These are phyloP conservation scores for Raphanus sativus DNA, from an alignment of 345 rosid species.

Conservation along the genomic window DNA sequence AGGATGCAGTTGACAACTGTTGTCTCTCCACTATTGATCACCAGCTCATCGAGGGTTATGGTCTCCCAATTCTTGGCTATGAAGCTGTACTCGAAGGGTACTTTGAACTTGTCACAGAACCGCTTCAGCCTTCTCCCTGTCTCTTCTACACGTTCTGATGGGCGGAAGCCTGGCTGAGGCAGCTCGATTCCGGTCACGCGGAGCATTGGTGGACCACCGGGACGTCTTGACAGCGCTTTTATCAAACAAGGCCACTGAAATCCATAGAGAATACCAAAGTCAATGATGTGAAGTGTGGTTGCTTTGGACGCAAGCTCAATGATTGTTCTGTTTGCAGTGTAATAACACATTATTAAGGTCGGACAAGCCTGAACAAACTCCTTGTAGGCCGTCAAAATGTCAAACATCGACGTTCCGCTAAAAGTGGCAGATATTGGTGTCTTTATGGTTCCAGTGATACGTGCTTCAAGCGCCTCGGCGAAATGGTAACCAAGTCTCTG, in stretches of 20 bases:
- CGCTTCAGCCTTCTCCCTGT: conserved; percentile 59
- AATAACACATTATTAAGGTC: conserved; percentile 48
- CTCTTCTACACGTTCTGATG: conserved; percentile 66
- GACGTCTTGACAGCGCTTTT: conserved; percentile 47
- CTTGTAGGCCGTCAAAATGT: conserved; percentile 54
- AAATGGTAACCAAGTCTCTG: conserved; percentile 69
- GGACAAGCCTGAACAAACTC: conserved; percentile 57
- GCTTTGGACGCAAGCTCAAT: conserved; percentile 47
- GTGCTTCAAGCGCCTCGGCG: conserved; percentile 62
- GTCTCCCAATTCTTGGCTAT: conserved; percentile 81
- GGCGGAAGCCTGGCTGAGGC: conserved; percentile 78
- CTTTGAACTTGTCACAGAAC: conserved; percentile 57
- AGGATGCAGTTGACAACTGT: conserved; percentile 59
- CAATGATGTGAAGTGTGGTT: conserved; percentile 65
- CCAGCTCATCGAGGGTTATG: conserved; percentile 60
- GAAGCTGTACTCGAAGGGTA: conserved; percentile 56
- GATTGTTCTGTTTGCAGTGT: conserved; percentile 52
- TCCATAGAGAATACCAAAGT: conserved; percentile 75
- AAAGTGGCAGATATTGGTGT: conserved; percentile 36
- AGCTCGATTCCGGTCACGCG: conserved; percentile 78
- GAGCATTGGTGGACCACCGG: conserved; percentile 55
- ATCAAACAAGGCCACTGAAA: conserved; percentile 90
- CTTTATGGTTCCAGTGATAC: conserved; percentile 47
- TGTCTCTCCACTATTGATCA: conserved; percentile 52
- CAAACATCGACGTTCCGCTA: conserved; percentile 46